Evolutionary conservation across 805 yeast species (phyloP).

Genomic region (Trichomonascus vanleenenianus): DNA sequence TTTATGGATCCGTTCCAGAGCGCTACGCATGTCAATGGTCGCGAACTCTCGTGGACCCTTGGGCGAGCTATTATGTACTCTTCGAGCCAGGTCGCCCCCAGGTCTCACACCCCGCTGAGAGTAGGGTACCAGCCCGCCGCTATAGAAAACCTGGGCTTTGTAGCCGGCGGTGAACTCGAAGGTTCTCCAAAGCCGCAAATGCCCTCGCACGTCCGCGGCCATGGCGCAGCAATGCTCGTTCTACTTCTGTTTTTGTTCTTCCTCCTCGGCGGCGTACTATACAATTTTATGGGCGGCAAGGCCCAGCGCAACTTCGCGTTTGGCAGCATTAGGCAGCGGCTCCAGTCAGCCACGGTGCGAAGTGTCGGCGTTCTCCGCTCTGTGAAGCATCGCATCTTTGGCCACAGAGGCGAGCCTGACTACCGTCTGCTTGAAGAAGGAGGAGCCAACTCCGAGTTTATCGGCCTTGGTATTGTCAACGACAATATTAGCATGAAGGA

Average conservation of each 20-base stretch:
- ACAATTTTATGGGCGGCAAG: conserved; percentile 5
- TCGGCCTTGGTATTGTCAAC: background rate
- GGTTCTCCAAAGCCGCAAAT: background rate
- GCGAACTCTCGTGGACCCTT: conserved; percentile 90
- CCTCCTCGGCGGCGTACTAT: background rate
- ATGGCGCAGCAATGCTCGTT: too few relatives aligned
- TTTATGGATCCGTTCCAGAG: conserved; percentile 51
- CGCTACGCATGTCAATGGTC: conserved; percentile 70
- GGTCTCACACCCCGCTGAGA: background rate
- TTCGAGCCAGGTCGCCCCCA: conserved; percentile 40
- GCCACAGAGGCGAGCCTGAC: background rate
- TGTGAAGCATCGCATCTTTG: too few relatives aligned
- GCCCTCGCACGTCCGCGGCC: background rate
- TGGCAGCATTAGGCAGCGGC: conserved; percentile 1
- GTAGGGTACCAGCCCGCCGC: conserved; percentile 21
- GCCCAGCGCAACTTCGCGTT: background rate
- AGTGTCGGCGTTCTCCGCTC: too few relatives aligned
- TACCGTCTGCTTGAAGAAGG: conserved; percentile 14
- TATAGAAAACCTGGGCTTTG: conserved; percentile 10
- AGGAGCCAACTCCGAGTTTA: background rate
- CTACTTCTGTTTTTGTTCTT: too few relatives aligned
- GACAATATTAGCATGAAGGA: conserved; percentile 4
- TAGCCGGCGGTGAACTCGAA: conserved; percentile 22
- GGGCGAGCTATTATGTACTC: conserved; percentile 84
- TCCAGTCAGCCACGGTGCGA: too few relatives aligned